Evolutionary conservation across 1,284 basidiomycete species (phyloP).

Genomic region (Schizophyllum amplum): DNA sequence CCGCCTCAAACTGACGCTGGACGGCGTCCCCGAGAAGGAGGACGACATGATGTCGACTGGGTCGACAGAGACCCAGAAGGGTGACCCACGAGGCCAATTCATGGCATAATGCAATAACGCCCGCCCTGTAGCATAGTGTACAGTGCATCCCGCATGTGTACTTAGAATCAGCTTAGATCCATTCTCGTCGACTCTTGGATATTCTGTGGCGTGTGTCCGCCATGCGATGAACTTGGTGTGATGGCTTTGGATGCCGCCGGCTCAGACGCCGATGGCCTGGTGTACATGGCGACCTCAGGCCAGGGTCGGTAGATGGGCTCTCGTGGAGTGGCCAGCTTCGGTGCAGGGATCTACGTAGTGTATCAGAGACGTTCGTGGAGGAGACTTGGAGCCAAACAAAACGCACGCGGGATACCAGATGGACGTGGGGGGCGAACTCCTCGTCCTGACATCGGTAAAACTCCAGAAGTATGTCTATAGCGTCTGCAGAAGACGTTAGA

Average conservation of each 20-base stretch:
- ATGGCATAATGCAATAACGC: background rate
- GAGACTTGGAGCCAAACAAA: slow-evolving; percentile 1
- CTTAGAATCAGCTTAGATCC: background rate
- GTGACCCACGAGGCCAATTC: background rate
- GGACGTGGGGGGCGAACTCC: slow-evolving; percentile 40
- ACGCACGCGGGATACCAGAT: slow-evolving; percentile 42
- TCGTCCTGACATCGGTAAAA: slow-evolving; percentile 62
- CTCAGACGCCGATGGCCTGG: slow-evolving; percentile 12
- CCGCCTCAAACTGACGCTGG: background rate
- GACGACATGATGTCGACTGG: background rate
- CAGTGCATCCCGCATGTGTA: background rate
- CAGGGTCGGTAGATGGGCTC: background rate
- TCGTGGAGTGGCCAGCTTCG: background rate
- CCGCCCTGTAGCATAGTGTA: background rate
- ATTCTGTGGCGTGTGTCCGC: slow-evolving; percentile 32
- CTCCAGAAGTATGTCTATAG: slow-evolving; percentile 57
- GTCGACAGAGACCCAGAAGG: background rate
- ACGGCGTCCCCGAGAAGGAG: background rate
- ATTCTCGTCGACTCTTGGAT: slow-evolving; percentile 8
- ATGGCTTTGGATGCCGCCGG: slow-evolving; percentile 18
- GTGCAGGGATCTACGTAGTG: slow-evolving; percentile 10
- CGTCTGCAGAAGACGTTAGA: slow-evolving; percentile 32
- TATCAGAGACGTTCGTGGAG: slow-evolving; percentile 4
- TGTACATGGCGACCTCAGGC: slow-evolving; percentile 33
- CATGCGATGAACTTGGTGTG: slow-evolving; percentile 54